A percentile compares a stretch with the other conserved stretches of the same genome.
phyloP scores from a whole-genome alignment of 2,329 filamentous ascomycete species.

The Calonectria hongkongensis region DNA sequence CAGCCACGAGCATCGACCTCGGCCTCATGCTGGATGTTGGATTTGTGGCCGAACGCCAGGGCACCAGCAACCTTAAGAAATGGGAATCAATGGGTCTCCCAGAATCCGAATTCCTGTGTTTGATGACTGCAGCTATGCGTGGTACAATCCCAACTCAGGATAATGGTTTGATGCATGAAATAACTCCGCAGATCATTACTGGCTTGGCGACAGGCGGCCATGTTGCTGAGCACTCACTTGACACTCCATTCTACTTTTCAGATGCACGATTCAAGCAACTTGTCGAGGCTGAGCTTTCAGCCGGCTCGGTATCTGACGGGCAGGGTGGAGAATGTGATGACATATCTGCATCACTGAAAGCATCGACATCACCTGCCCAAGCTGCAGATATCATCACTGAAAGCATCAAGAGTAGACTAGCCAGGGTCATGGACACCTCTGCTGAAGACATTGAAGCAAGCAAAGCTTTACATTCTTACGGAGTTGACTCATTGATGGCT shows the following conservation, averaged over 20 bases:
- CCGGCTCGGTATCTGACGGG: not conserved
- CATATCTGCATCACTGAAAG: not conserved
- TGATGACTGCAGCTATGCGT: not conserved
- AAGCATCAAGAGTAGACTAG: not conserved
- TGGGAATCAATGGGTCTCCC: not conserved
- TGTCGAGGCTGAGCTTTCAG: not conserved
- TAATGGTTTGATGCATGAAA: not conserved
- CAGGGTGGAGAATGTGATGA: not conserved
- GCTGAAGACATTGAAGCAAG: not conserved
- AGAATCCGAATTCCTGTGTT: not conserved
- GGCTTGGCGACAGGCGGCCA: not conserved
- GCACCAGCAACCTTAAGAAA: not conserved
- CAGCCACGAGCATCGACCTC: not conserved
- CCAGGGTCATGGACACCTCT: not conserved
- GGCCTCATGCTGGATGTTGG: not conserved
- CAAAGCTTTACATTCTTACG: not conserved
- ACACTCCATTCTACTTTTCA: not conserved
- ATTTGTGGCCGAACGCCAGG: not conserved
- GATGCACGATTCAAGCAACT: not conserved
- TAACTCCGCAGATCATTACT: not conserved
- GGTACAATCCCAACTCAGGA: not conserved
- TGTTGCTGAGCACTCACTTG: not conserved
- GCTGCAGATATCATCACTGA: not conserved
- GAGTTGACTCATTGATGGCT: not conserved
- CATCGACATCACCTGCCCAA: not conserved